Evolutionary conservation across 148 eudicot species (phyloP).

Genomic region (Pouteria glomerata): DNA sequence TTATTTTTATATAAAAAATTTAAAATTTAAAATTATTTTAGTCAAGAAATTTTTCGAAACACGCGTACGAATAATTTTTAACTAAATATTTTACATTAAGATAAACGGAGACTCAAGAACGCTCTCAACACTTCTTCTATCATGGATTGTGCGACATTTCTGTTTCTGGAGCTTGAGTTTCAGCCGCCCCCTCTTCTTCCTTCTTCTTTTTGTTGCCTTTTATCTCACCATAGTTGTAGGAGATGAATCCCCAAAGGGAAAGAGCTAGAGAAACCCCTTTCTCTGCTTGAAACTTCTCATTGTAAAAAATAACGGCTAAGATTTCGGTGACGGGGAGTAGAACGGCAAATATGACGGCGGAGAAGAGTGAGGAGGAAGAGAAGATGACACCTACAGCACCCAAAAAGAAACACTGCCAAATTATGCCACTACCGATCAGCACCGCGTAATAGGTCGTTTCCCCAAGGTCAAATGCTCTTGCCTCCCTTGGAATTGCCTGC

Average conservation of each 20-base stretch:
- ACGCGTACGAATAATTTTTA: no score
- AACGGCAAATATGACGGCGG: constrained; percentile 36
- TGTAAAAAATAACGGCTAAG: constrained; percentile 35
- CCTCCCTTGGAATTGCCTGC: constrained; percentile 36
- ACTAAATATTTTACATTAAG: no score
- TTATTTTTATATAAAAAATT: no score
- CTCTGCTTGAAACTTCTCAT: constrained; percentile 39
- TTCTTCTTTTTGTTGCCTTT: no score
- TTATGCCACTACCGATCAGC: constrained; percentile 25
- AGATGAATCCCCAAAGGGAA: constrained; percentile 50
- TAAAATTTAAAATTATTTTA: no score
- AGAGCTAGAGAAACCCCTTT: constrained; percentile 44
- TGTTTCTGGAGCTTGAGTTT: no score
- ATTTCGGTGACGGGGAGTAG: constrained; percentile 38
- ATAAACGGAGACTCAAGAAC: no score
- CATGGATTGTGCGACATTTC: no score
- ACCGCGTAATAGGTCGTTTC: constrained; percentile 23
- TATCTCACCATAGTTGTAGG: constrained; percentile 44
- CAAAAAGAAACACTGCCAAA: constrained; percentile 50
- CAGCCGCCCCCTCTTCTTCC: no score
- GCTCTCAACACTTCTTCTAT: no score
- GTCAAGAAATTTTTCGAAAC: no score
- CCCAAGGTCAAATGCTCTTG: constrained; percentile 31
- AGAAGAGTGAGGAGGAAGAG: constrained; percentile 41
- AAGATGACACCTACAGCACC: constrained; percentile 46